Evolutionary conservation across 805 yeast species (phyloP), one percentile per base, ranked within the genome.

Genomic region (Metschnikowia peoriensis): DNA sequence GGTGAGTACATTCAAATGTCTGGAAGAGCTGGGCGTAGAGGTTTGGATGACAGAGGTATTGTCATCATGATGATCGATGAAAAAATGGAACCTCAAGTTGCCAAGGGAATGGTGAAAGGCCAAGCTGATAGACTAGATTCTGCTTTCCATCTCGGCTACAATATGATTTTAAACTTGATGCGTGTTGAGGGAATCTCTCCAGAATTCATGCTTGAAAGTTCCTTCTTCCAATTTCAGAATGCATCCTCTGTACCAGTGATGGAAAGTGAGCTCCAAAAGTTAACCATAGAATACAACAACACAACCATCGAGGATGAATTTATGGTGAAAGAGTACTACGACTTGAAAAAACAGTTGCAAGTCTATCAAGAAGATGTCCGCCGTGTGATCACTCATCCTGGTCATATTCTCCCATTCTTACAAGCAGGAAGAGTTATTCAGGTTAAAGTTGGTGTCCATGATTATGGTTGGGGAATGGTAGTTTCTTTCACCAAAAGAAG

Each of bases 1-100:
- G 99, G 99, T 76, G 99, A 94, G 73, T 94, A 94, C 72, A 94
- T 94, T 66, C 99, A 94, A 75, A 94, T 94, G 99, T 89, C 97
- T 43, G 99, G 99, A 60, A 85, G 99, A 72, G 99, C 99, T 22
- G 99, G 99, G 62, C 92, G 99, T 79, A 89, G 99, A 80, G 99
- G 99, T 66, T 81, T 94, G 62, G 99, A 94, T 79, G 99, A 94
- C 69, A 87, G 99, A 69, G 99, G 99, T 74, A 91, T 94, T 70
- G 99, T 94, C 46, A 94, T 94, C 60, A 89, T 94, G 94, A 94
- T 94, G 99, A 91, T 94, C 68, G 98, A 94, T 68, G 98, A 94
- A 68, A 94, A 94, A 66, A 94, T 94, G 99, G 99, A 94, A 69
- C 99, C 99, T 4, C 96, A 92, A 63, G 97, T 94, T 41, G 99